A percentile compares a stretch with the other conserved stretches of the same genome.
These are phyloP conservation scores for cucumber (Cucumis sativus) DNA, from an alignment of 306 rosid genomes.

Conservation along the genomic window DNA sequence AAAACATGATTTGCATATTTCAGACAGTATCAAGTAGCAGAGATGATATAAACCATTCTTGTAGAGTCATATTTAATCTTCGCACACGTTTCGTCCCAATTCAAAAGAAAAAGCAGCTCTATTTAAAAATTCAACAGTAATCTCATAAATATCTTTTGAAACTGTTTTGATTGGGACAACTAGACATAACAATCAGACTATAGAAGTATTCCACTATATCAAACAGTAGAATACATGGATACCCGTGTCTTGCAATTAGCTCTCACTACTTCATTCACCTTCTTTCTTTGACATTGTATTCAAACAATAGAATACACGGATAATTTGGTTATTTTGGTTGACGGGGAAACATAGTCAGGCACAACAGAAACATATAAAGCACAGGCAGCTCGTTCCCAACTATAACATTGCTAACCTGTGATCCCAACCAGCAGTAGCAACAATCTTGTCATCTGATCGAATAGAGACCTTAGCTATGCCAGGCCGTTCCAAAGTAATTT, in stretches of 20 bases:
- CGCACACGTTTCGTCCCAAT: background rate
- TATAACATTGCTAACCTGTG: conserved; percentile 45
- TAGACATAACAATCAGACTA: background rate
- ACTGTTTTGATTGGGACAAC: background rate
- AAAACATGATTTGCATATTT: background rate
- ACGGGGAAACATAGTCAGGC: background rate
- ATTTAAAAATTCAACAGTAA: background rate
- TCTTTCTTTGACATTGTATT: background rate
- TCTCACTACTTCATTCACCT: background rate
- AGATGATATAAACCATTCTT: too few species aligned
- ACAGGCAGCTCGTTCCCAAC: background rate
- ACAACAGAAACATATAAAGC: background rate
- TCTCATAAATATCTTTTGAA: background rate
- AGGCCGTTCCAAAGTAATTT: conserved; percentile 70
- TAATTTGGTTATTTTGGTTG: background rate
- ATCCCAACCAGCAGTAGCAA: conserved; percentile 96
- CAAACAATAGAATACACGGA: background rate
- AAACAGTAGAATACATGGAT: background rate
- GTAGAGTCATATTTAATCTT: background rate
- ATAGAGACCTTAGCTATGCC: conserved; percentile 74
- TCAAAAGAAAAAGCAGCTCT: background rate
- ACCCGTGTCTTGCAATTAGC: background rate
- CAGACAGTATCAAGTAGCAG: too few species aligned
- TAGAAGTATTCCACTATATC: background rate
- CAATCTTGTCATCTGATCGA: conserved; percentile 67